Base-by-base conservation (phyloP, 257 asterid genomes). In the Solanum etuberosum region DNA sequence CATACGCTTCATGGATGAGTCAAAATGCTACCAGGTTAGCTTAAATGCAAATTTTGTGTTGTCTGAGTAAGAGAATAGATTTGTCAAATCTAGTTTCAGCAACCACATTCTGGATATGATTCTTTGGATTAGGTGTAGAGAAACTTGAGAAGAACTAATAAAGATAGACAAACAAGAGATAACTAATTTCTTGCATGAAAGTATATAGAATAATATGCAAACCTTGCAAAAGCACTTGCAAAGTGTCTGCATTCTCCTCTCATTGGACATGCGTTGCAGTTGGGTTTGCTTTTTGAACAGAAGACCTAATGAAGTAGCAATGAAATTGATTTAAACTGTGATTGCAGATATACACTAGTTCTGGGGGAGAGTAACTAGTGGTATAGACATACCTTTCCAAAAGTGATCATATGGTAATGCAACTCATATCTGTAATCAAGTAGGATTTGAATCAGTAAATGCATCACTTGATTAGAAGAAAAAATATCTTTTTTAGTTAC, bases 161-260 rank as follows among this genome's bases (percentile, higher is more conserved):
- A 80, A 31, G 70, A 20, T 31, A 6, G 21, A 31, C 70, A 51
- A 16, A 48, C 84, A 46, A 43, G 67, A 81, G 70, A 81, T 10
- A 46, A 81, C 9, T 81, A 10, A 81, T 29, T 32, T 31, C 70
- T 81, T 20, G 31, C 68, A 31, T 29, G 68, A 51, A 43, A 48
- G 85, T 48, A 81, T 20, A 81, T 81, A 81, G 42, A 59, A 3
- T 46, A 71, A 71, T 61, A n/a, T 71, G 70, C 83, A 87, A 46
- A 92, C 94, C 94, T 92, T 42, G 94, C 92, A 89, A 90, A 92
- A 59, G 94, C 94, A 83, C 94, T 92, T 12, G 94, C 94, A 63
- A 91, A 92, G 87, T 92, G 94, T 68, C 94, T 91, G 89, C 94
- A 92, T 88, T 92, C 94, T 91, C 92, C 94, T 87, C 94, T 87